Evolutionary conservation across 805 yeast species (phyloP).

Genomic region (Schwanniomyces vanrijiae): DNA sequence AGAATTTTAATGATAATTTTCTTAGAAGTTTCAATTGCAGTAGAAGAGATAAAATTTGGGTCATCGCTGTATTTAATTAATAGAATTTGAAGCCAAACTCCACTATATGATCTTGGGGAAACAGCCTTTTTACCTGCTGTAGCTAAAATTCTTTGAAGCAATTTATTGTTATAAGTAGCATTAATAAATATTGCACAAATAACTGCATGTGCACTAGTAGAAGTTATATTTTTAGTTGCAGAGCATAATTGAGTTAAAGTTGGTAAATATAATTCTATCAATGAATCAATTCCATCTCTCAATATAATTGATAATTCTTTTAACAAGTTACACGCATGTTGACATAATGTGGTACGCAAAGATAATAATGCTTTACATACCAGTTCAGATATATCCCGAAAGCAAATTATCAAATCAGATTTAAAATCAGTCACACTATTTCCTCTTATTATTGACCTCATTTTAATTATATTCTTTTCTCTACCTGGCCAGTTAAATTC

Average conservation of each 20-base stretch:
- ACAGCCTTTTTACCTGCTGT: conserved; percentile 69
- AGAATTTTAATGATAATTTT: conserved; percentile 60
- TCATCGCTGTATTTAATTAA: conserved; percentile 51
- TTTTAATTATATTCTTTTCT: conserved; percentile 56
- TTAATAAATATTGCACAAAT: conserved; percentile 55
- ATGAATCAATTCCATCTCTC: conserved; percentile 41
- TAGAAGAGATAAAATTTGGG: conserved; percentile 21
- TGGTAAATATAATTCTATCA: conserved; percentile 50
- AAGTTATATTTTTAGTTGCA: conserved; percentile 64
- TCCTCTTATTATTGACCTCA: conserved; percentile 65
- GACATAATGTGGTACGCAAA: conserved; percentile 78
- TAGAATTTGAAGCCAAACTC: conserved; percentile 67
- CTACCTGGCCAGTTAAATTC: conserved; percentile 84
- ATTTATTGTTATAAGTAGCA: conserved; percentile 52
- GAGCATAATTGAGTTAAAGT: conserved; percentile 53
- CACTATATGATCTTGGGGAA: conserved; percentile 67
- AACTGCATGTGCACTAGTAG: conserved; percentile 55
- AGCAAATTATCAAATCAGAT: conserved; percentile 32
- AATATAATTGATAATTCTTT: conserved; percentile 59
- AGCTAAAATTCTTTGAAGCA: conserved; percentile 47
- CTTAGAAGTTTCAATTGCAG: conserved; percentile 43
- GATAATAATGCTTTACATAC: conserved; percentile 68
- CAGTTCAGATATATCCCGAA: conserved; percentile 45
- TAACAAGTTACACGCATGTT: conserved; percentile 71
- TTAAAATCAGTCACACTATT: conserved; percentile 42